Conservation (phyloP, 73 alveolate species). For the Tetrahymena thermophila region DNA sequence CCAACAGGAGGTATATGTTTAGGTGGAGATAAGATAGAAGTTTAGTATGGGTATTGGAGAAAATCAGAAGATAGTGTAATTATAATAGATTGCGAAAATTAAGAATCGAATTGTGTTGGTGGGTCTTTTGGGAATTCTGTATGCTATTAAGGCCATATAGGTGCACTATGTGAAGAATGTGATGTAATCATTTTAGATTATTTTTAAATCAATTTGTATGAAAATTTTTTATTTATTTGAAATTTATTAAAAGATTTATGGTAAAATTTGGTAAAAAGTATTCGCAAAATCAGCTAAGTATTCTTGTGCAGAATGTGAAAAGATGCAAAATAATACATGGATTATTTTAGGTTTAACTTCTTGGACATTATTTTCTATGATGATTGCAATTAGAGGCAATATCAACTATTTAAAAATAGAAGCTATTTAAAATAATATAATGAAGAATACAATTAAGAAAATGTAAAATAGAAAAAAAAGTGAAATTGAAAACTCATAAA, state of each 20-base stretch:
- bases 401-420: background rate
- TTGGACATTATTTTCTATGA: constrained; percentile 22
- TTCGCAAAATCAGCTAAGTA: background rate
- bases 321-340: background rate
- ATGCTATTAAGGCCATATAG: constrained; percentile 31
- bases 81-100: constrained; percentile 3
- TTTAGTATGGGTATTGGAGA: constrained; percentile 57
- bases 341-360: background rate
- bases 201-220: background rate
- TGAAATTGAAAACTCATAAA: too few species aligned
- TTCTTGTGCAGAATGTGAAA: constrained; percentile 10
- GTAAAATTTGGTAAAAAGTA: background rate
- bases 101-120: constrained; percentile 5
- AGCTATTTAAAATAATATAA: background rate
- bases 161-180: constrained; percentile 42
- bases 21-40: constrained; percentile 28
- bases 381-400: background rate
- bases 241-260: background rate
- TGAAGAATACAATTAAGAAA: background rate
- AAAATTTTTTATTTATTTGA: too few species aligned
- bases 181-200: background rate
- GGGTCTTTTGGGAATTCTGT: constrained; percentile 10
- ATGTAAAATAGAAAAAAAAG: too few species aligned
- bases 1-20: constrained; percentile 36
- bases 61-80: constrained; percentile 20